Evolutionary conservation across 768 basidiomycete species (phyloP).

Genomic region (Panaeolus cyanescens): DNA sequence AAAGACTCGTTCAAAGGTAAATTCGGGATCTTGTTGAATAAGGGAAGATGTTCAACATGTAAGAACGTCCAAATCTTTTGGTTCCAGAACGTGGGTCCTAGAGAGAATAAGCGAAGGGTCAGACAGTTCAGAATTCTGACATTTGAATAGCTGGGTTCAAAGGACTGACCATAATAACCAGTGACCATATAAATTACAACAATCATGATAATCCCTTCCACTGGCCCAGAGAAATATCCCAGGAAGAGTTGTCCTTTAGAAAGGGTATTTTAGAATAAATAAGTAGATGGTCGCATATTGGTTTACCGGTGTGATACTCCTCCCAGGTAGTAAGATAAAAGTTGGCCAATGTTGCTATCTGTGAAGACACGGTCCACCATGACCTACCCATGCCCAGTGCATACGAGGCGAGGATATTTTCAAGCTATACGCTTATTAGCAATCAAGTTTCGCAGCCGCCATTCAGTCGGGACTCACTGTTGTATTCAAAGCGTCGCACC

Average conservation of each 20-base stretch:
- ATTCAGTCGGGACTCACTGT: conserved; percentile 52
- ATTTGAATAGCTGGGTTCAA: not conserved
- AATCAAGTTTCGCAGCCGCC: not conserved
- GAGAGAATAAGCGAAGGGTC: not conserved
- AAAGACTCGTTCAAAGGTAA: conserved; percentile 83
- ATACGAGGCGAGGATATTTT: conserved; percentile 77
- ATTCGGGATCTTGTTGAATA: conserved; percentile 58
- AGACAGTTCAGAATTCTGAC: not conserved
- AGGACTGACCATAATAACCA: conserved; percentile 65
- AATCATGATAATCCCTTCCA: conserved; percentile 94
- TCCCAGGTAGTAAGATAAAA: conserved; percentile 86
- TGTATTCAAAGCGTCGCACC: conserved; percentile 93
- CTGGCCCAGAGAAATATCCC: conserved; percentile 91
- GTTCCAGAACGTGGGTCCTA: conserved; percentile 85
- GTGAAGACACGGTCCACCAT: conserved; percentile 96
- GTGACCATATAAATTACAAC: conserved; percentile 74
- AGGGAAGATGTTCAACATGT: conserved; percentile 50
- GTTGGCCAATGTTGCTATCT: conserved; percentile 73
- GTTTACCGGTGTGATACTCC: conserved; percentile 81
- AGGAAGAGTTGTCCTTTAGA: conserved; percentile 80
- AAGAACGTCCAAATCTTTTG: conserved; percentile 62
- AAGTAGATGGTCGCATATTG: conserved; percentile 11
- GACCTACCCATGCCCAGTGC: conserved; percentile 91
- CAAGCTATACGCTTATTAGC: conserved; percentile 55
- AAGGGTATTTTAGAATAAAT: not conserved